phyloP scores from a whole-genome alignment of 352 stramenopile species.

The Globisporangium canariense region DNA sequence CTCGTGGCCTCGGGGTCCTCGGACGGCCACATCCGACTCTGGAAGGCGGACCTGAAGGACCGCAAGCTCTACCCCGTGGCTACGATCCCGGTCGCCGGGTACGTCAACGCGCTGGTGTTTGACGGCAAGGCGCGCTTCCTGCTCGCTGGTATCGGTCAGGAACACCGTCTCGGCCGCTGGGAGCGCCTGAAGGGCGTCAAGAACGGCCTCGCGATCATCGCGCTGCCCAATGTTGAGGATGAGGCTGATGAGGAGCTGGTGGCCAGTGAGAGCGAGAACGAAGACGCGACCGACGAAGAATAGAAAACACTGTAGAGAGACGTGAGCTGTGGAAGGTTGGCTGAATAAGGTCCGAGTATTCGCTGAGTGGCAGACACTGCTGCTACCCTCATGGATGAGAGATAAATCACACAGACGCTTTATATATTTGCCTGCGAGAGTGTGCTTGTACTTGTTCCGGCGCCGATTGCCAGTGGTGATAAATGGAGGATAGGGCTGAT shows the following conservation, averaged over 20 bases:
- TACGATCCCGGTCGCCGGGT: conserved; percentile 68
- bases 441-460: background rate
- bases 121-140: conserved; percentile 85
- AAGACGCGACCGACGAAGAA: conserved; percentile 26
- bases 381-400: background rate
- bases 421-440: conserved; percentile 12
- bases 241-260: conserved; percentile 19
- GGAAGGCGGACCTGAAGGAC: conserved; percentile 78
- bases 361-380: too few species aligned
- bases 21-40: conserved; percentile 91
- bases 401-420: conserved; percentile 8
- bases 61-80: conserved; percentile 64
- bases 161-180: conserved; percentile 92
- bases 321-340: background rate
- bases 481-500: background rate
- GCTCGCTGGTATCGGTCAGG: conserved; percentile 87
- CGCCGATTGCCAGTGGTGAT: background rate
- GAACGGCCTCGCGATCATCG: conserved; percentile 90
- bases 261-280: conserved; percentile 25
- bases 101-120: conserved; percentile 73
- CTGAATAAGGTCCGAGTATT: too few species aligned
- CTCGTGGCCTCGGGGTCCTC: conserved; percentile 89
- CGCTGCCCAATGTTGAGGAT: conserved; percentile 63
- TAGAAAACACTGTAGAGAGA: conserved; percentile 17
- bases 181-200: conserved; percentile 81